Evolutionary conservation across 768 basidiomycete species (phyloP).

Genomic region (Royoungia palumana): DNA sequence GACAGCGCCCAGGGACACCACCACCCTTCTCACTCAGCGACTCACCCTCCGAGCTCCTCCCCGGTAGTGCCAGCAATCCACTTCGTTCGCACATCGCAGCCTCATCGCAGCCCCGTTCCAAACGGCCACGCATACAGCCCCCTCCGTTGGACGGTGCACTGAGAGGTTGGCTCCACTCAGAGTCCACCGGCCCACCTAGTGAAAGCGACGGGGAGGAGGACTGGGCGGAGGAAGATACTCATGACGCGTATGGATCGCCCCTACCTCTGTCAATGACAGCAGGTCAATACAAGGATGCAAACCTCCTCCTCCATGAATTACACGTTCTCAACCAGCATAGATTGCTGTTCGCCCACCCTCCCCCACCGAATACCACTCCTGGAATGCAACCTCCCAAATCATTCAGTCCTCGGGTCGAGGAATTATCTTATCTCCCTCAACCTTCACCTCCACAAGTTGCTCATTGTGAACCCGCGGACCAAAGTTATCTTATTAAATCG

Average conservation of each 20-base stretch:
- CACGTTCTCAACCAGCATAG: constrained; percentile 69
- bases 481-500: background rate
- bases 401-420: background rate
- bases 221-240: constrained; percentile 29
- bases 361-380: constrained; percentile 1
- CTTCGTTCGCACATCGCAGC: constrained; percentile 4
- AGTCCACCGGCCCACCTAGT: constrained; percentile 8
- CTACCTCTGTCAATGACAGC: constrained; percentile 9
- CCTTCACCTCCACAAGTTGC: background rate
- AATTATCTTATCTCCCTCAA: constrained; percentile 4
- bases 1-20: constrained; percentile 47
- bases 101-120: constrained; percentile 33
- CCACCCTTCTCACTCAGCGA: constrained; percentile 32
- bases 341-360: constrained; percentile 36
- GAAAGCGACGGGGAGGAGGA: constrained; percentile 33
- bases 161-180: constrained; percentile 41
- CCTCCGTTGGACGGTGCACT: constrained; percentile 52
- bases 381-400: background rate
- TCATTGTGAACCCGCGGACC: background rate
- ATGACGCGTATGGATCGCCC: constrained; percentile 31
- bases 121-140: constrained; percentile 52
- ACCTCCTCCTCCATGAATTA: constrained; percentile 65
- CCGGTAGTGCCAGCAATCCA: constrained; percentile 10
- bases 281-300: constrained; percentile 55
- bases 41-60: constrained; percentile 22